Conservation (phyloP, 2,329 filamentous ascomycete species). For the Sclerotinia subarctica region DNA sequence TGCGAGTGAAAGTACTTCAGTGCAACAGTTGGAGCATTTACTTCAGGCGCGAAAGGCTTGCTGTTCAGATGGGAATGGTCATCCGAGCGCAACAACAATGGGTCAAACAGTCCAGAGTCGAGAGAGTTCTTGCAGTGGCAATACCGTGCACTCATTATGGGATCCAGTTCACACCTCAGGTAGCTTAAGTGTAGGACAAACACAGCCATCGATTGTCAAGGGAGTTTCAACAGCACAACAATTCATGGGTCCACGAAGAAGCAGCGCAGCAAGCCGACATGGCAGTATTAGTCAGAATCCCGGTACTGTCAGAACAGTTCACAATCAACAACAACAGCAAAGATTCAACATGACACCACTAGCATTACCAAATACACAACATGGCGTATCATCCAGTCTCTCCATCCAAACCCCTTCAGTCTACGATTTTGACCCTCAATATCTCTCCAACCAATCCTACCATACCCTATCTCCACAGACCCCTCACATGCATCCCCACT, state of each 20-base stretch:
- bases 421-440: constrained; percentile 30
- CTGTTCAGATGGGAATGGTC: constrained; percentile 25
- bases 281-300: constrained; percentile 26
- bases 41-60: constrained; percentile 31
- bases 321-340: constrained; percentile 24
- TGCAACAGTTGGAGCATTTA: constrained; percentile 34
- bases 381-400: constrained; percentile 24
- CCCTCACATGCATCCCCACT: constrained; percentile 6
- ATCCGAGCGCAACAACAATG: background rate
- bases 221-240: constrained; percentile 25
- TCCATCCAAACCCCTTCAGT: constrained; percentile 26
- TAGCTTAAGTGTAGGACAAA: constrained; percentile 20
- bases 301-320: constrained; percentile 16
- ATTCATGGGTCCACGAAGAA: constrained; percentile 30
- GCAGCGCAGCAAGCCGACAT: constrained; percentile 26
- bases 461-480: constrained; percentile 10
- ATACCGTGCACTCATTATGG: constrained; percentile 31
- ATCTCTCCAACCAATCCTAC: constrained; percentile 4
- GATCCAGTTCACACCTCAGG: constrained; percentile 26
- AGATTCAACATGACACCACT: constrained; percentile 10
- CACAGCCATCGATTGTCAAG: constrained; percentile 23
- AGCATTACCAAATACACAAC: constrained; percentile 11
- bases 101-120: constrained; percentile 22
- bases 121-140: constrained; percentile 31
- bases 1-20: constrained; percentile 25